These are phyloP conservation scores for Candida sojae DNA, from an alignment of 1,139 yeast species.

Conservation along the genomic window DNA sequence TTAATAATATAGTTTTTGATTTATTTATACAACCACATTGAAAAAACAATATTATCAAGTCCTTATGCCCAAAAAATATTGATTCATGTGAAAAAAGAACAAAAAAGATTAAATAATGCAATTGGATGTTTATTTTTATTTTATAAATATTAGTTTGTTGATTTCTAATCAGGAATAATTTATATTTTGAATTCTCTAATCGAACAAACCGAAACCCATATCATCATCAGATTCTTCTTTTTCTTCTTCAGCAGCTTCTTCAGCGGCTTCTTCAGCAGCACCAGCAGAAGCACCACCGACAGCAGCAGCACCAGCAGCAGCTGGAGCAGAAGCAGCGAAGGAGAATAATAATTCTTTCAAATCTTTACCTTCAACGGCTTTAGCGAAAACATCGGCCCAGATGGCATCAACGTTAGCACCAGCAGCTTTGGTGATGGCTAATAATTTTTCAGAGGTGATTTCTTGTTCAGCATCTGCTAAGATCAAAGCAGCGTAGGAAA, in stretches of 20 bases:
- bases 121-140: not conserved
- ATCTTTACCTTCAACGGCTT: conserved; percentile 97
- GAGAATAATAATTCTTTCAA: conserved; percentile 87
- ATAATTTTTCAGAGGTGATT: conserved; percentile 89
- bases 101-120: too few species aligned
- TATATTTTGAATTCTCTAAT: conserved; percentile 26
- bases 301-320: conserved; percentile 48
- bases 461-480: conserved; percentile 97
- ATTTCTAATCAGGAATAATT: too few species aligned
- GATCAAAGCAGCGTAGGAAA: conserved; percentile 93
- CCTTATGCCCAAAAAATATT: too few species aligned
- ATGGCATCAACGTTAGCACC: conserved; percentile 82
- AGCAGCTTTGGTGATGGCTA: conserved; percentile 84
- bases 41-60: too few species aligned
- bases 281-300: conserved; percentile 63
- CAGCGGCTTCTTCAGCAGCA: conserved; percentile 52
- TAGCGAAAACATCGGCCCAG: conserved; percentile 96
- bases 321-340: conserved; percentile 58
- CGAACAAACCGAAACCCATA: conserved; percentile 68
- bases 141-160: not conserved
- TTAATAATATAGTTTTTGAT: too few species aligned
- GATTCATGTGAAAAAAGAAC: too few species aligned
- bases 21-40: too few species aligned
- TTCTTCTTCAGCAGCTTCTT: conserved; percentile 56
- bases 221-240: conserved; percentile 80